These are phyloP conservation scores for Arabis hirsuta DNA, from an alignment of 345 rosid species.

Conservation along the genomic window DNA sequence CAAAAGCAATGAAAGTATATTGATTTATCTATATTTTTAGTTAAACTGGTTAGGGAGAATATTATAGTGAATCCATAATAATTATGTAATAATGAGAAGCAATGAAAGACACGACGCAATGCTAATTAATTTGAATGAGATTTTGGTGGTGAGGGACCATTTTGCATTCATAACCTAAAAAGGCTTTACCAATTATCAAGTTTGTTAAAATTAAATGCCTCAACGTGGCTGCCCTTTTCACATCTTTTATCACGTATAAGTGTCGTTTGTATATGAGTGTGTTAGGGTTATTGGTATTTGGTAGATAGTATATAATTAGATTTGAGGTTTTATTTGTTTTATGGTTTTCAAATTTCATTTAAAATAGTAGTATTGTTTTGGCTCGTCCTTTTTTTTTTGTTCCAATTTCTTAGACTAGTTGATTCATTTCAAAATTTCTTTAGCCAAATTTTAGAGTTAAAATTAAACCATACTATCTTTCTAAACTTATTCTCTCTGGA, in stretches of 20 bases:
- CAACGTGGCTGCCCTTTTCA: constrained; percentile 43
- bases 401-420: too few relatives aligned
- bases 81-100: constrained; percentile 26
- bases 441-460: too few relatives aligned
- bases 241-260: constrained; percentile 17
- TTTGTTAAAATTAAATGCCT: constrained; percentile 19
- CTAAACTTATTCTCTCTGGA: too few relatives aligned
- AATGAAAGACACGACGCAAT: constrained; percentile 27
- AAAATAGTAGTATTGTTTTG: too few relatives aligned
- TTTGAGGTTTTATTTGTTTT: too few relatives aligned
- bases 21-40: not conserved
- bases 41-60: not conserved
- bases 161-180: constrained; percentile 40
- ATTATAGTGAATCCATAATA: not conserved
- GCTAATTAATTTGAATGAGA: constrained; percentile 23
- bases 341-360: too few relatives aligned
- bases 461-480: too few relatives aligned
- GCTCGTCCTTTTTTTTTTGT: too few relatives aligned
- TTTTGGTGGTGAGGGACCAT: constrained; percentile 44
- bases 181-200: constrained; percentile 18
- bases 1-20: constrained; percentile 25
- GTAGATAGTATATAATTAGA: too few relatives aligned
- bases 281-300: not conserved
- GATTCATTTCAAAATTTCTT: too few relatives aligned
- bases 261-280: constrained; percentile 5